Percentiles rank a stretch among this genome's conserved stretches.
phyloP scores from a whole-genome alignment of 371 early-diverging fungal genomes.

The Mucor indicus region DNA sequence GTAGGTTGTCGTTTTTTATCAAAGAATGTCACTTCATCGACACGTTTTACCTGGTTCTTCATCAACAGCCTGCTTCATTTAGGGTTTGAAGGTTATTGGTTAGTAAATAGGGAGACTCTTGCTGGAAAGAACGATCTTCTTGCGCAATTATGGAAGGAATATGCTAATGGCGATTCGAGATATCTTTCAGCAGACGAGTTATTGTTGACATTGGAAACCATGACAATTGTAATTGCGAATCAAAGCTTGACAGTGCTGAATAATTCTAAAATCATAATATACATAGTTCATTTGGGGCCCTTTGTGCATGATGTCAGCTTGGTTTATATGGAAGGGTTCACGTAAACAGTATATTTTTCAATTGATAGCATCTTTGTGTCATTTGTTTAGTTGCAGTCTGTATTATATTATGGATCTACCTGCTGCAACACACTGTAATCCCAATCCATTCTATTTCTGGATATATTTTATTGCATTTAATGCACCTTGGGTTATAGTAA shows the following conservation, averaged over 20 bases:
- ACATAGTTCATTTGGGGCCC: conserved; percentile 74
- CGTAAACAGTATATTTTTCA: conserved; percentile 70
- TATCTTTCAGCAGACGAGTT: conserved; percentile 80
- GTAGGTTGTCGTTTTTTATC: background rate
- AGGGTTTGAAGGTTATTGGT: conserved; percentile 88
- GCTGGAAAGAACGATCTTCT: conserved; percentile 62
- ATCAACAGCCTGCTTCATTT: conserved; percentile 76
- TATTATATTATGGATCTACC: conserved; percentile 41
- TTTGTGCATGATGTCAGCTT: conserved; percentile 64
- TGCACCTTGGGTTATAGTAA: conserved; percentile 42
- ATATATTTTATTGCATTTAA: conserved; percentile 43
- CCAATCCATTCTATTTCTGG: conserved; percentile 43
- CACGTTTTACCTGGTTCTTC: conserved; percentile 77
- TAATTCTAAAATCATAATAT: too few relatives aligned
- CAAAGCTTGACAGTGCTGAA: too few relatives aligned
- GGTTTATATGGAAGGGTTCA: conserved; percentile 55
- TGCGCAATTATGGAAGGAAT: conserved; percentile 93
- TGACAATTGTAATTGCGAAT: conserved; percentile 86
- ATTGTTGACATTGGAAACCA: conserved; percentile 79
- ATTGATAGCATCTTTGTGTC: conserved; percentile 52
- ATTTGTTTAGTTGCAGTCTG: conserved; percentile 31
- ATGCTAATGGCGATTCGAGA: conserved; percentile 82
- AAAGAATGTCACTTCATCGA: conserved; percentile 3
- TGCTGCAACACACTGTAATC: conserved; percentile 29
- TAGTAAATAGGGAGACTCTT: conserved; percentile 56